Base-by-base conservation (phyloP, 2,329 filamentous ascomycete species). In the Penicillium sp. region DNA sequence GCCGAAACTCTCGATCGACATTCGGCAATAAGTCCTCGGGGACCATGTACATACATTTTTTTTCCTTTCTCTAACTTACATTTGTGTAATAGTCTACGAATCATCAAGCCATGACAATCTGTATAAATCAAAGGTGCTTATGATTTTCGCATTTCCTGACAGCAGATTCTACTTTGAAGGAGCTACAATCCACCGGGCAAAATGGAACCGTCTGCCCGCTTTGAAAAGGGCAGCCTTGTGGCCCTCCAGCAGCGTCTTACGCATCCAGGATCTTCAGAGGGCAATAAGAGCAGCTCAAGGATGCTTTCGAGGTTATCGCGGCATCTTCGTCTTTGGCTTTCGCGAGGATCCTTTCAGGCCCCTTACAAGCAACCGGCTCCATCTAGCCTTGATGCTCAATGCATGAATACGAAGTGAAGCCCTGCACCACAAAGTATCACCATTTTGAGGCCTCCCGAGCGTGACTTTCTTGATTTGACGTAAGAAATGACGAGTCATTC, bases 1-100 rank as follows among this genome's bases (percentile, higher is more conserved):
- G 3, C 66, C 72, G 3, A 56, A 66, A 19, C 64, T 78, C 51
- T 65, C 66, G 38, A 69, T 78, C 56, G 71, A 73, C 35, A 69
- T 77, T 35, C 58, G 59, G 59, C 54, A 54, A 49, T 64, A 26
- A 59, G 43, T n/a, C 10, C 10, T 33, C 46, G 46, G n/a, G 30
- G 14, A 2, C 28, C 16, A 6, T 51, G 46, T 51, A 51, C 46
- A 51, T 51, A 51, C 46, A 51, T 35, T 13, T 22, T 35, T 13
- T 22, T 14, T 35, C 33, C n/a, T 51, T 30, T 16, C 14, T 28
- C 19, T 19, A 22, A 5, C 46, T n/a, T 51, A 22, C 19, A 35
- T 10, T 14, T 51, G 46, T 51, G 46, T 30, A 22, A 51, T 51
- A 51, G 46, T 51, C 35, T 51, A 51, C 46, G 46, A 51, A 7